Conservation (phyloP, 805 yeast genomes). For the Metschnikowia lunata region DNA sequence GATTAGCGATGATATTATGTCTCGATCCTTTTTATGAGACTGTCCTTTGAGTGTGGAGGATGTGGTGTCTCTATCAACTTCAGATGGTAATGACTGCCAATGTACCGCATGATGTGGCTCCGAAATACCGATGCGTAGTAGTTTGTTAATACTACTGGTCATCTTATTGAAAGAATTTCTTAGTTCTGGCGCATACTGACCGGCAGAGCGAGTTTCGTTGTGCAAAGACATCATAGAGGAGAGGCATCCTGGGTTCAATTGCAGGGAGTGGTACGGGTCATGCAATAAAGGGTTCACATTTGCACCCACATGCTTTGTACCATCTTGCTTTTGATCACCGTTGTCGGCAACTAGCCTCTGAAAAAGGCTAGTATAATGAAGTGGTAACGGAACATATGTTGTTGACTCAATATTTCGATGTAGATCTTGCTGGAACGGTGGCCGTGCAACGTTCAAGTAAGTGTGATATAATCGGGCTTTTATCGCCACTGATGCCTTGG, state of each 20-base stretch:
- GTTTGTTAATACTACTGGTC: slow-evolving; percentile 29
- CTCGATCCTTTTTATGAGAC: slow-evolving; percentile 2
- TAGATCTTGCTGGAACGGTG: slow-evolving; percentile 23
- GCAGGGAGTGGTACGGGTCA: slow-evolving; percentile 50
- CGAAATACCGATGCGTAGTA: slow-evolving; percentile 18
- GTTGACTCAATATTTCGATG: slow-evolving; percentile 39
- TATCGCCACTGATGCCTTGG: slow-evolving; percentile 13
- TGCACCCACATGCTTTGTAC: slow-evolving; percentile 47
- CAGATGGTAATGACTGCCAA: slow-evolving; percentile 5
- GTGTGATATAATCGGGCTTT: slow-evolving; percentile 17
- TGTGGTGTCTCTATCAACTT: not conserved
- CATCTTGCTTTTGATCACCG: slow-evolving; percentile 37
- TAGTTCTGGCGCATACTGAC: slow-evolving; percentile 5
- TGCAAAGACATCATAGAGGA: slow-evolving; percentile 15
- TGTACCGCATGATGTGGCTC: not conserved
- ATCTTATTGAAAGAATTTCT: slow-evolving; percentile 31
- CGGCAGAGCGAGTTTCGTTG: slow-evolving; percentile 1
- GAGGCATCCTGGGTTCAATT: slow-evolving; percentile 53
- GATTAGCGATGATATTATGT: slow-evolving; percentile 23
- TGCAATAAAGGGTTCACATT: slow-evolving; percentile 48
- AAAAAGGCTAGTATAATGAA: slow-evolving; percentile 43
- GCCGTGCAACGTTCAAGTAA: slow-evolving; percentile 37
- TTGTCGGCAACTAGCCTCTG: slow-evolving; percentile 29
- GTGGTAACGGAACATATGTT: slow-evolving; percentile 51
- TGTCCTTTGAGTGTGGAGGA: not conserved